These are phyloP conservation scores for Metrosideros polymorpha DNA, from an alignment of 441 rosid species.

Conservation along the genomic window DNA sequence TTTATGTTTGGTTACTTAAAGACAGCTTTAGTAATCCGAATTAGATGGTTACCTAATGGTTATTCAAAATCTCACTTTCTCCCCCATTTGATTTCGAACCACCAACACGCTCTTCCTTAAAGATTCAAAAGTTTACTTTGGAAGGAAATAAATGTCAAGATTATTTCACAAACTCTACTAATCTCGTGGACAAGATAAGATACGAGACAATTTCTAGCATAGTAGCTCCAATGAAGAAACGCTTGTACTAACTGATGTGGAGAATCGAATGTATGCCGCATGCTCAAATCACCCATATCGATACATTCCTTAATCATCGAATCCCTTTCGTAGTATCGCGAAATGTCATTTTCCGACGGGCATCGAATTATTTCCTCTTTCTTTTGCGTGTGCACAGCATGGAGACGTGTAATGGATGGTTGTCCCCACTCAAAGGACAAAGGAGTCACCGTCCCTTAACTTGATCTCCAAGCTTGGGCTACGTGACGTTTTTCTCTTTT, in stretches of 20 bases:
- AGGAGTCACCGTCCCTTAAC: not conserved
- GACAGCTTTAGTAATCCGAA: rapidly evolving
- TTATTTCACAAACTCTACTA: not conserved
- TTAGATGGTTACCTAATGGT: not conserved
- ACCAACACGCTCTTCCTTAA: not conserved
- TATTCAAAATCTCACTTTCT: not conserved
- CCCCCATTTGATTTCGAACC: not conserved
- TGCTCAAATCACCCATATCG: not conserved
- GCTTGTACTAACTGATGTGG: not conserved
- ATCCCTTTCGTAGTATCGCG: not conserved
- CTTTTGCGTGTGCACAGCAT: no score
- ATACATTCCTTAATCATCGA: not conserved
- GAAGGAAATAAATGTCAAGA: not conserved
- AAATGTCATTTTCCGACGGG: no score
- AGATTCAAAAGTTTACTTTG: not conserved
- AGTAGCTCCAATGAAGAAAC: not conserved
- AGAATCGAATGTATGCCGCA: not conserved
- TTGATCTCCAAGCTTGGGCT: not conserved
- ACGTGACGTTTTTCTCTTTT: rapidly evolving
- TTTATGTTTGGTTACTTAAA: not conserved
- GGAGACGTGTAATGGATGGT: no score
- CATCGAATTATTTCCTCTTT: no score
- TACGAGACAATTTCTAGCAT: not conserved
- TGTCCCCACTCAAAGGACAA: not conserved
- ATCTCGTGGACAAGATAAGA: not conserved